A percentile compares a stretch with the other conserved stretches of the same genome.
These are phyloP conservation scores for Tulasnella sp. DNA, from an alignment of 768 basidiomycete genomes.

Conservation along the genomic window DNA sequence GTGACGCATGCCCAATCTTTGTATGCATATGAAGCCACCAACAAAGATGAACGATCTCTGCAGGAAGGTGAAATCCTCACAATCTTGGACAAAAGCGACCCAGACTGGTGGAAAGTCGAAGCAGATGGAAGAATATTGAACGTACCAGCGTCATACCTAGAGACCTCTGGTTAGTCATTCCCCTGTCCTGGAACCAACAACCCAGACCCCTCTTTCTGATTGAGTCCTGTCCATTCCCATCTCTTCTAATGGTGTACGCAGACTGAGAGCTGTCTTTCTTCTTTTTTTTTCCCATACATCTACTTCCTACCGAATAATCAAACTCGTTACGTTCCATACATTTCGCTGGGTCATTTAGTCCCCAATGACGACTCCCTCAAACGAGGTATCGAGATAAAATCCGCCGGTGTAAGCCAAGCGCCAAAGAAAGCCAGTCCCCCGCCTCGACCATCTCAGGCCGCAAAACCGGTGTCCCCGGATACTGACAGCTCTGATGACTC, in stretches of 20 bases:
- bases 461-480: not conserved
- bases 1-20: conserved; percentile 64
- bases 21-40: conserved; percentile 61
- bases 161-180: conserved; percentile 74
- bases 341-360: too few species aligned
- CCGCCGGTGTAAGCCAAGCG: conserved; percentile 26
- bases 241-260: conserved; percentile 17
- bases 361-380: too few species aligned
- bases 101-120: conserved; percentile 96
- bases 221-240: conserved; percentile 37
- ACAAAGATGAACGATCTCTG: conserved; percentile 77
- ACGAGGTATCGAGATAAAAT: not conserved
- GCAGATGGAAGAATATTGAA: conserved; percentile 74
- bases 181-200: conserved; percentile 7
- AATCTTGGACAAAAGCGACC: conserved; percentile 74
- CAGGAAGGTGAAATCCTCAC: conserved; percentile 64
- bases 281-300: conserved; percentile 28
- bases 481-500: conserved; percentile 5
- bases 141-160: conserved; percentile 86
- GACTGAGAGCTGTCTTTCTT: conserved; percentile 8
- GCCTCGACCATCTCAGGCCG: not conserved
- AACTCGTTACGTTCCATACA: too few species aligned
- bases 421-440: not conserved
- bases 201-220: conserved; percentile 24
- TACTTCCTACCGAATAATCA: not conserved